These are phyloP conservation scores for Perilla frutescens DNA, from an alignment of 257 asterid species.

Conservation along the genomic window DNA sequence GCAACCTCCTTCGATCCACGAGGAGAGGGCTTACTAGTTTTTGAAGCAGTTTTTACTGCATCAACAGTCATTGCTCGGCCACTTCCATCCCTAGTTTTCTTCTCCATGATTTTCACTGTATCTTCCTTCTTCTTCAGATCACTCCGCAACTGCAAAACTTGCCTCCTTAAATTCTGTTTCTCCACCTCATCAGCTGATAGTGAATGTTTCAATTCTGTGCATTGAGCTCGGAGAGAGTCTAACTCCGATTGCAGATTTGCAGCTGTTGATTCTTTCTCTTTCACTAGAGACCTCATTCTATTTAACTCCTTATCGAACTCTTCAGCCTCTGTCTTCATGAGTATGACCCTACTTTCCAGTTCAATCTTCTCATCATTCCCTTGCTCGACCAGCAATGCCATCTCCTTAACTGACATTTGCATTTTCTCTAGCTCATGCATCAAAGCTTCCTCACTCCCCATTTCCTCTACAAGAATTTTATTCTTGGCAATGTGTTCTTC, in stretches of 20 bases:
- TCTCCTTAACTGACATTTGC: slow-evolving; percentile 50
- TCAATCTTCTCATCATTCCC: slow-evolving; percentile 53
- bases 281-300: slow-evolving; percentile 41
- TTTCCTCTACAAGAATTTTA: slow-evolving; percentile 45
- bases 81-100: slow-evolving; percentile 59
- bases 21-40: slow-evolving; percentile 44
- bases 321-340: slow-evolving; percentile 51
- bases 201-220: slow-evolving; percentile 44
- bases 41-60: slow-evolving; percentile 47
- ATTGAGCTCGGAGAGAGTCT: slow-evolving; percentile 46
- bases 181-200: slow-evolving; percentile 51
- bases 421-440: slow-evolving; percentile 45
- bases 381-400: slow-evolving; percentile 52
- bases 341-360: slow-evolving; percentile 48
- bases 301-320: slow-evolving; percentile 44
- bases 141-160: slow-evolving; percentile 54
- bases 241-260: slow-evolving; percentile 51
- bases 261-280: slow-evolving; percentile 56
- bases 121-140: slow-evolving; percentile 72
- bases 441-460: slow-evolving; percentile 46
- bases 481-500: slow-evolving; percentile 48
- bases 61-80: slow-evolving; percentile 43
- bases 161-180: slow-evolving; percentile 65
- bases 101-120: slow-evolving; percentile 52
- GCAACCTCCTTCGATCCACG: slow-evolving; percentile 65